Base-by-base conservation (phyloP, 441 rosid species). In the Hypseocharis bilobata region DNA sequence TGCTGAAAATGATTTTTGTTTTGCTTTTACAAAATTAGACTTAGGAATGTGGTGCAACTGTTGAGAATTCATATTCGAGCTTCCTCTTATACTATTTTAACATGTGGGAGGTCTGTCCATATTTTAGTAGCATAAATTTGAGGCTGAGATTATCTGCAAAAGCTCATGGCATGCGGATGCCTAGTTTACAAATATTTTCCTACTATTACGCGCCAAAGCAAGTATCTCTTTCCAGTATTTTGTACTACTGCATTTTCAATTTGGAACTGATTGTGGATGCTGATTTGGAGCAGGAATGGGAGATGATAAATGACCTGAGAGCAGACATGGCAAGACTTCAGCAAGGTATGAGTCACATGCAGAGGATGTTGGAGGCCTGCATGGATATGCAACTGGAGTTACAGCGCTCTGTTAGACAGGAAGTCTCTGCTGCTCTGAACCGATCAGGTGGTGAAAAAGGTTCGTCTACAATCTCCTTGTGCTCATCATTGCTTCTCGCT, bases 321-420 rank as follows among this genome's bases (percentile, higher is more conserved):
- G 84, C 93, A 60, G 97, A 93, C 66, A 87, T 93, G 87, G 81
- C 87, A 19, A 87, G 92, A 75, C 88, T 93, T 68, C 99, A 93
- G 69, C 97, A 93, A 75, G 97, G 96, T 38, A 88, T 93, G 99
- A 91, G 84, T 73, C 93, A 91, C 79, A 91, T 93, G 99, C 99
- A 93, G 84, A 87, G 95, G 79, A 91, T 87, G 96, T 71, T 93
- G 58, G 99, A 91, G 72, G 88, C 96, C 60, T 87, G 96, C 85
- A 88, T 93, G 96, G 96, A 93, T 77, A 91, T 93, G 99, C 99
- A 93, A 54, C 80, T 91, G 54, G 99, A 93, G 84, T 72, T 93
- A 68, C 99, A 93, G 75, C 92, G 97, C 62, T 88, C 99, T 5
- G 97, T 93, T 34, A 83, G 97, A 75, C 99, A 91, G 81, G 99